A percentile compares a stretch with the other conserved stretches of the same genome.
Evolutionary conservation across 2,329 filamentous ascomycete species (phyloP).

Genomic region (Lasiodiplodia sp.): DNA sequence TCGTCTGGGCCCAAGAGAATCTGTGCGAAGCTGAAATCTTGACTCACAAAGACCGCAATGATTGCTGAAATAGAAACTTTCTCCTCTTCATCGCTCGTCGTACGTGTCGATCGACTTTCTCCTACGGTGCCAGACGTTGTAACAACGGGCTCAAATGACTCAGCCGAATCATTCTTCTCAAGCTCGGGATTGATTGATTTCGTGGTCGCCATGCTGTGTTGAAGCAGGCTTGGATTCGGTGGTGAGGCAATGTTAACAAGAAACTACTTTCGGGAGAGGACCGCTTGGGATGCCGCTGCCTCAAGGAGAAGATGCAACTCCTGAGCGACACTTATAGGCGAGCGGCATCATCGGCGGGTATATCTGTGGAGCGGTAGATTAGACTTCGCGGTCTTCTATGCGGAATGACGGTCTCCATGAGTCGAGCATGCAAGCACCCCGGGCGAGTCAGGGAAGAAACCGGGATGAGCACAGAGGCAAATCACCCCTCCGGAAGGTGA

Average conservation of each 20-base stretch:
- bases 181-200: background rate
- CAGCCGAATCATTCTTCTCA: slow-evolving; percentile 1
- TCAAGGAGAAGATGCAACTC: background rate
- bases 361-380: slow-evolving; percentile 7
- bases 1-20: background rate
- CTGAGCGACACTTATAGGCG: background rate
- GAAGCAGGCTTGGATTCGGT: background rate
- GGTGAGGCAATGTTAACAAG: background rate
- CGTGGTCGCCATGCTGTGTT: slow-evolving; percentile 2
- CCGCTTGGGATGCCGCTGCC: background rate
- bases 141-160: background rate
- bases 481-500: background rate
- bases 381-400: background rate
- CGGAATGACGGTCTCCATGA: slow-evolving; percentile 1
- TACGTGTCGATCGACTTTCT: background rate
- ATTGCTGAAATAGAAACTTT: slow-evolving; percentile 20
- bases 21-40: background rate
- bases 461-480: background rate
- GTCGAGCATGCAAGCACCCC: background rate
- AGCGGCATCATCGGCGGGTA: slow-evolving; percentile 1
- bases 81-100: background rate
- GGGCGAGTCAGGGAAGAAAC: background rate
- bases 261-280: background rate
- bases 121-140: background rate
- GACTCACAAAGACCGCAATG: slow-evolving; percentile 26